Evolutionary conservation across 768 basidiomycete species (phyloP).

Genomic region (Kwoniella europaea): DNA sequence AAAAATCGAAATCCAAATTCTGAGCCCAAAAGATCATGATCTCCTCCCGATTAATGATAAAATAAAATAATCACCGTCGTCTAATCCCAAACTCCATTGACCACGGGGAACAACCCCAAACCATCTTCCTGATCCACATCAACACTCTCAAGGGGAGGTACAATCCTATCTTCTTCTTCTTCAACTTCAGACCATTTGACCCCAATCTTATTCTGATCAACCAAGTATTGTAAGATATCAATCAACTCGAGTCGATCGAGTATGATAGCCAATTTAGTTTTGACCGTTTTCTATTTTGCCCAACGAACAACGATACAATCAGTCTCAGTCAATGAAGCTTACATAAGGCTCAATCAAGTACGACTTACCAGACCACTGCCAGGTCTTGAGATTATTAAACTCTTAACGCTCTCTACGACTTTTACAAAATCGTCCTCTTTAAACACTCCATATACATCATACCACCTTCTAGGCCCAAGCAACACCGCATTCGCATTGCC

Average conservation of each 20-base stretch:
- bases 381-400: constrained; percentile 34
- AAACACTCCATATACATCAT: constrained; percentile 42
- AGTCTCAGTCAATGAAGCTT: no score
- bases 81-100: constrained; percentile 13
- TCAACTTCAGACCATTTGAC: not conserved
- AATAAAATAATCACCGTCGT: not conserved
- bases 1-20: no score
- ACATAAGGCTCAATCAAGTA: no score
- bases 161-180: not conserved
- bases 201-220: constrained; percentile 15
- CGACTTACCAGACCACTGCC: constrained; percentile 50
- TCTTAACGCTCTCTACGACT: constrained; percentile 26
- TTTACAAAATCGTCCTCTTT: constrained; percentile 35
- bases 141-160: constrained; percentile 24
- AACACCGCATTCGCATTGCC: constrained; percentile 11
- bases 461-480: constrained; percentile 43
- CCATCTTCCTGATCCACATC: constrained; percentile 22
- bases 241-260: constrained; percentile 49
- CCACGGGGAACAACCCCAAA: constrained; percentile 16
- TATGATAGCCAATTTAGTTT: constrained; percentile 22
- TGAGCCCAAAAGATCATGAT: no score
- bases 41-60: no score
- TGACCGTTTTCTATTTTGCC: constrained; percentile 29
- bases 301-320: not conserved
- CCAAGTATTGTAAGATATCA: constrained; percentile 43